Conservation (phyloP, 768 basidiomycete genomes). For the Dacryopinax primogenitus region DNA sequence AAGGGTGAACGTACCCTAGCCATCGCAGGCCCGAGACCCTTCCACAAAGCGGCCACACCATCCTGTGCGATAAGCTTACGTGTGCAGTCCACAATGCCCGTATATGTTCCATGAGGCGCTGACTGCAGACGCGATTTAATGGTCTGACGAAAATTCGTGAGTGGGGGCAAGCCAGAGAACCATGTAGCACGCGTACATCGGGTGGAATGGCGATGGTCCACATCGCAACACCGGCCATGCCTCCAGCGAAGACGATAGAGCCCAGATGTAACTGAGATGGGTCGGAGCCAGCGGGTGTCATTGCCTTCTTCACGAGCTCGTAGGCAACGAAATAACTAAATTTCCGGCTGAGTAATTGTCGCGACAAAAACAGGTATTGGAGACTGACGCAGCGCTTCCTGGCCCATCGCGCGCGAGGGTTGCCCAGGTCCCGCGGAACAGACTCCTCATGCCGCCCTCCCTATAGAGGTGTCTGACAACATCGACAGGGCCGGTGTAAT, state of each 20-base stretch:
- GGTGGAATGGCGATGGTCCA: conserved; percentile 96
- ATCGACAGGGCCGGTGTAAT: conserved; percentile 83
- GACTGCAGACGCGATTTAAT: conserved; percentile 93
- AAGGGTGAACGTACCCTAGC: conserved; percentile 46
- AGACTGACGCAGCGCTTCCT: conserved; percentile 81
- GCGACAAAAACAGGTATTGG: conserved; percentile 3
- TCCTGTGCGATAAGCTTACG: conserved; percentile 83
- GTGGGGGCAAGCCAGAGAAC: not conserved
- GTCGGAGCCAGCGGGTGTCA: conserved; percentile 72
- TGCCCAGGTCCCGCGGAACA: conserved; percentile 87
- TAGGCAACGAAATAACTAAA: conserved; percentile 91
- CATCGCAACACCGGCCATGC: conserved; percentile 93
- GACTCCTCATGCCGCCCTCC: conserved; percentile 83
- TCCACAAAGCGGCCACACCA: conserved; percentile 83
- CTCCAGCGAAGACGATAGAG: conserved; percentile 82
- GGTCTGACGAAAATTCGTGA: conserved; percentile 43
- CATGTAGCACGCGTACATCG: conserved; percentile 46
- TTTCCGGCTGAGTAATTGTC: conserved; percentile 15
- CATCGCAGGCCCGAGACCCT: conserved; percentile 97
- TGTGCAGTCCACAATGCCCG: conserved; percentile 82
- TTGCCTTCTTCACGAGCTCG: conserved; percentile 76
- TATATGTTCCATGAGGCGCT: conserved; percentile 95
- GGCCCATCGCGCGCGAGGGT: conserved; percentile 92
- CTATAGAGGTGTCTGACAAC: conserved; percentile 81
- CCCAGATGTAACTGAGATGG: conserved; percentile 70